Conservation (phyloP, 2,329 filamentous ascomycete genomes). For the Periconia macrospinosa region DNA sequence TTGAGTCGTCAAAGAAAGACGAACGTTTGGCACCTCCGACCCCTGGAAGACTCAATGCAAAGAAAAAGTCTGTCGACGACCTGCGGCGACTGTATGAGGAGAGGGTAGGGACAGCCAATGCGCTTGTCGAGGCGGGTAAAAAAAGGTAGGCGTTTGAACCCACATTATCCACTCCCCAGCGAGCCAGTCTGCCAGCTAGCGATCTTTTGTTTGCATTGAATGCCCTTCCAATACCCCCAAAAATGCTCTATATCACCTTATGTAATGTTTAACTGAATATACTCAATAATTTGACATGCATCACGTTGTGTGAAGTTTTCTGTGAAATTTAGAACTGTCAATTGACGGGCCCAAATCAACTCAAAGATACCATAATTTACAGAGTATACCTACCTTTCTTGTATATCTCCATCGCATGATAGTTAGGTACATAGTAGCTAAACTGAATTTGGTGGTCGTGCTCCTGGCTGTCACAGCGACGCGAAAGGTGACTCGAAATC, state of each 20-base stretch:
- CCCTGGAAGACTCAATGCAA: conserved; percentile 44
- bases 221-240: not conserved
- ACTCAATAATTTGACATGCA: not conserved
- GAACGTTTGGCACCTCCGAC: conserved; percentile 15
- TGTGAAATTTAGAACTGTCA: no score
- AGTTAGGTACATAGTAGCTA: no score
- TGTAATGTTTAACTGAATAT: not conserved
- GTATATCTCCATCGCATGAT: no score
- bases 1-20: conserved; percentile 36
- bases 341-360: no score
- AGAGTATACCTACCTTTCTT: no score
- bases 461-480: no score
- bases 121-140: conserved; percentile 27
- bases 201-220: not conserved
- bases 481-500: no score
- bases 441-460: no score
- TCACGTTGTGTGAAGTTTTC: not conserved
- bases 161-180: no score
- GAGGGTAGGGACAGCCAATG: conserved; percentile 44
- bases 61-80: conserved; percentile 52
- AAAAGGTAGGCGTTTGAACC: conserved; percentile 7
- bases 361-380: no score
- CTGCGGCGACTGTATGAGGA: conserved; percentile 53
- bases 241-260: not conserved
- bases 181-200: no score